A percentile compares a stretch with the other conserved stretches of the same genome.
phyloP scores from a whole-genome alignment of 306 rosid genomes.

The Prunus kanzakura region DNA sequence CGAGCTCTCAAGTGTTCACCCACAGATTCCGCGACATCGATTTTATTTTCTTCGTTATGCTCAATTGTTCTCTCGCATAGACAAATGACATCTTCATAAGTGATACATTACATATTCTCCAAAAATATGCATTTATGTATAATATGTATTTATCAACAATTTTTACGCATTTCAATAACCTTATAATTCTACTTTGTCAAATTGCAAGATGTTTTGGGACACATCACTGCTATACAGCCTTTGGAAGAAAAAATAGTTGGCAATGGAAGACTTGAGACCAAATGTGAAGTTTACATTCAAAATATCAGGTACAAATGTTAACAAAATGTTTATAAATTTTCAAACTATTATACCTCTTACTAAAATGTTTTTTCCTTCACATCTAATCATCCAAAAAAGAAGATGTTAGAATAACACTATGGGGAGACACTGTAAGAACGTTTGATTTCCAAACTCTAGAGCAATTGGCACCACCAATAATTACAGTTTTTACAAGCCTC shows the following conservation, averaged over 20 bases:
- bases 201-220: not conserved
- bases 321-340: no score
- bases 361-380: not conserved
- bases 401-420: not conserved
- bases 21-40: not conserved
- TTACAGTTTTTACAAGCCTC: no score
- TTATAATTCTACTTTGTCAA: not conserved
- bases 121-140: not conserved
- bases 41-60: not conserved
- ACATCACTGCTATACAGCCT: not conserved
- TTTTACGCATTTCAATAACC: not conserved
- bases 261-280: constrained; percentile 19
- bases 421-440: not conserved
- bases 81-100: not conserved
- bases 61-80: not conserved
- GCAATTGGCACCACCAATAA: no score
- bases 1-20: no score
- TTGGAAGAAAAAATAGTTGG: not conserved
- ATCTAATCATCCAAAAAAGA: no score
- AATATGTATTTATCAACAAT: not conserved
- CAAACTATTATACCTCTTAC: not conserved
- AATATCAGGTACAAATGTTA: not conserved
- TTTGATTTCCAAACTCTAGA: no score
- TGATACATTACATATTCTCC: not conserved
- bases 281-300: constrained; percentile 29